A percentile compares a stretch with the other conserved stretches of the same genome.
These are phyloP conservation scores for Saccharomycopsis schoenii DNA, from an alignment of 805 yeast species.

Conservation along the genomic window DNA sequence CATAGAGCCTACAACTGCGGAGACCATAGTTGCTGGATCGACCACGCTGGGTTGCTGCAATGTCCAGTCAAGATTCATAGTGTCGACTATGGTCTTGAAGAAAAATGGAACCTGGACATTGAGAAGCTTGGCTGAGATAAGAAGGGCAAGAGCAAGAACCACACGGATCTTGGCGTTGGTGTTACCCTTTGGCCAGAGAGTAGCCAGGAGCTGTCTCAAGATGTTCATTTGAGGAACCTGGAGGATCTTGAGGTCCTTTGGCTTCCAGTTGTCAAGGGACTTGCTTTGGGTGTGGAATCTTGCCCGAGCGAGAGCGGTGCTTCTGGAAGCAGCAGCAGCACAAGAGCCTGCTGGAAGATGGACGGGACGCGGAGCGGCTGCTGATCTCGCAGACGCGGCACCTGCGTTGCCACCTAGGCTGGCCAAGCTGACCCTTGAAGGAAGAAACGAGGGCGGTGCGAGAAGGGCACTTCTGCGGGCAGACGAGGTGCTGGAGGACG, in stretches of 20 bases:
- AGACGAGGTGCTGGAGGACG: background rate
- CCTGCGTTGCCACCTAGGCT: too few relatives aligned
- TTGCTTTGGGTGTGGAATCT: background rate
- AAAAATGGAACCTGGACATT: conserved; percentile 95
- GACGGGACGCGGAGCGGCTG: background rate
- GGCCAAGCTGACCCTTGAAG: background rate
- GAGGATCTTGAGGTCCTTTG: background rate
- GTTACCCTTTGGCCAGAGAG: conserved; percentile 75
- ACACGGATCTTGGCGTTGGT: conserved; percentile 64
- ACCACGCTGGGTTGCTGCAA: conserved; percentile 18
- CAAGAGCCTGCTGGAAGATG: too few relatives aligned
- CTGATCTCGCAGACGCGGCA: too few relatives aligned
- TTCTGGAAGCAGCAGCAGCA: too few relatives aligned
- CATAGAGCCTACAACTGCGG: conserved; percentile 55
- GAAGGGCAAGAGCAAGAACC: conserved; percentile 56
- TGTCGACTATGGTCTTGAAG: conserved; percentile 81
- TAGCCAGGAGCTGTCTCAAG: conserved; percentile 51
- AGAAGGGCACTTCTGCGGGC: background rate
- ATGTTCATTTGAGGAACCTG: conserved; percentile 37
- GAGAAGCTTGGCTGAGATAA: conserved; percentile 72
- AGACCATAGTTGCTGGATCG: conserved; percentile 48
- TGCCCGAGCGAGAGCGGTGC: background rate
- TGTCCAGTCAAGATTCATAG: conserved; percentile 84
- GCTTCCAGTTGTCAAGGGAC: background rate
- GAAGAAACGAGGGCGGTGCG: background rate